Evolutionary conservation across 176 grass and related monocot genomes (phyloP).

Genomic region (Zea mays): Zm-B73-REFERENCE-NAM-5.0 NC_050105.1:97021501-97022000

Average conservation of each 20-base stretch:
- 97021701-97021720: constrained; percentile 90
- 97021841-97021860: constrained; percentile 59
- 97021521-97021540: constrained; percentile 60
- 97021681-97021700: constrained; percentile 65
- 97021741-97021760: constrained; percentile 83
- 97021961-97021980: not conserved
- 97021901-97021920: constrained; percentile 76
- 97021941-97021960: constrained; percentile 91
- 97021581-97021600: constrained; percentile 74
- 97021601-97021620: not conserved
- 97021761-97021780: constrained; percentile 87
- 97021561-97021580: constrained; percentile 83
- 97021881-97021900: constrained; percentile 58
- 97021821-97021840: constrained; percentile 81
- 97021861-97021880: constrained; percentile 47
- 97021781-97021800: constrained; percentile 72
- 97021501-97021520: constrained; percentile 49
- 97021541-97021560: constrained; percentile 61
- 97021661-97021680: not conserved
- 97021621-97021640: too few species aligned
- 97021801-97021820: constrained; percentile 91
- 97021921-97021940: constrained; percentile 94
- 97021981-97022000: constrained; percentile 25
- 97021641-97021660: not conserved
- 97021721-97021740: constrained; percentile 85